phyloP scores from a whole-genome alignment of 2,329 filamentous ascomycete species.

The Ophiostoma fasciatum region DNA sequence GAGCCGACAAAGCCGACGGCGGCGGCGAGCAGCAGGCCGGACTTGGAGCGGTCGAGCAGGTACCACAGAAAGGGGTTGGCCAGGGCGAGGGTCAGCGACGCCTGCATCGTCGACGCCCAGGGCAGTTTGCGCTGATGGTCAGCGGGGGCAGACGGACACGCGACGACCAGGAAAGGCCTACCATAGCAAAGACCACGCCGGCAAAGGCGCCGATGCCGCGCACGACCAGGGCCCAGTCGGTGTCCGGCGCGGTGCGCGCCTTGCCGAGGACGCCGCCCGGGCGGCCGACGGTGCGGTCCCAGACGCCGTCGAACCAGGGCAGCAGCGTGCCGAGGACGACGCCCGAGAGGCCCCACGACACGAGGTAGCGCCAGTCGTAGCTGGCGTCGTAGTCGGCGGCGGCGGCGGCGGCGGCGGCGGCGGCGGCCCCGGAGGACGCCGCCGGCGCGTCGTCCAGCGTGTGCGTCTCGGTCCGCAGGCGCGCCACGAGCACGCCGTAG shows the following conservation, averaged over 20 bases:
- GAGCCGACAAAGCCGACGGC: conserved; percentile 63
- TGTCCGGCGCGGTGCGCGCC: conserved; percentile 27
- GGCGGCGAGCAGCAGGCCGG: conserved; percentile 68
- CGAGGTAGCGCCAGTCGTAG: conserved; percentile 51
- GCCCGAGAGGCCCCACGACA: conserved; percentile 70
- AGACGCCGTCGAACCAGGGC: conserved; percentile 70
- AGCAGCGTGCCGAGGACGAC: conserved; percentile 64
- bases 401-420: conserved; percentile 12
- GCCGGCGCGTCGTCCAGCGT: conserved; percentile 18
- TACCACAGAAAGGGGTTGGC: conserved; percentile 95
- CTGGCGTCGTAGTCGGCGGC: conserved; percentile 6
- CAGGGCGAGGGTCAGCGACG: conserved; percentile 75
- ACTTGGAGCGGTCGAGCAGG: conserved; percentile 75
- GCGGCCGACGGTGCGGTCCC: conserved; percentile 38
- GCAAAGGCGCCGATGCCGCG: conserved; percentile 46
- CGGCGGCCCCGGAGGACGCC: conserved; percentile 24
- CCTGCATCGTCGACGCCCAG: conserved; percentile 90
- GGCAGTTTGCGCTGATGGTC: conserved; percentile 59
- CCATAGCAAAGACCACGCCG: conserved; percentile 56
- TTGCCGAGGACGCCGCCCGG: conserved; percentile 14
- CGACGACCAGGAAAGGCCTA: conserved; percentile 31
- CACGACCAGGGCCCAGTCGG: conserved; percentile 57
- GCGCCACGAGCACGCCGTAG: conserved; percentile 69
- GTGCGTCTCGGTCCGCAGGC: conserved; percentile 53
- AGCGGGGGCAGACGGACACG: conserved; percentile 1